These are phyloP conservation scores for Ophiostoma fasciatum DNA, from an alignment of 2,329 filamentous ascomycete genomes.

Conservation along the genomic window DNA sequence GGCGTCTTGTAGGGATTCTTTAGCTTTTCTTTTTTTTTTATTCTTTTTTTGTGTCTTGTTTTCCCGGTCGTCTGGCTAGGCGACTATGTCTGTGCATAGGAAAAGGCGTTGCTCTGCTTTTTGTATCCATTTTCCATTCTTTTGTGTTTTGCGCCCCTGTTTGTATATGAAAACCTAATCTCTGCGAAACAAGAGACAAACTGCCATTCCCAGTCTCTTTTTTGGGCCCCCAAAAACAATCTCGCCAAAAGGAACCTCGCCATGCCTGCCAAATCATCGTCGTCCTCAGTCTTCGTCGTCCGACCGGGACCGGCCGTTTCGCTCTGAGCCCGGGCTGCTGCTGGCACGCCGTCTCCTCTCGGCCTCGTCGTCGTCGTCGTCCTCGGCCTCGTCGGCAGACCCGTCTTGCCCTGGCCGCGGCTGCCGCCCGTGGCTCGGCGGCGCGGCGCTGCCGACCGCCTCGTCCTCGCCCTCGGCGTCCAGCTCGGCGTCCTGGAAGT, in stretches of 20 bases:
- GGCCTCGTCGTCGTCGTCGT: conserved; percentile 5
- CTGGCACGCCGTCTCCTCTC: conserved; percentile 10
- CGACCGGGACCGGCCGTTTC: conserved; percentile 3
- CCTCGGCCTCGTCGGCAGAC: conserved; percentile 1
- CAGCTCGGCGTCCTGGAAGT: conserved; percentile 26
- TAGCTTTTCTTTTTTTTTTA: not conserved
- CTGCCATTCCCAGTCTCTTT: not conserved
- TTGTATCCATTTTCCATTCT: not conserved
- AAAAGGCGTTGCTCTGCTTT: too few relatives aligned
- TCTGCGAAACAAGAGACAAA: not conserved
- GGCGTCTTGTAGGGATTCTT: not conserved
- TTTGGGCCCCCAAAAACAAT: too few relatives aligned
- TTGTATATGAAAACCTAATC: not conserved
- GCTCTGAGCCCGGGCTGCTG: conserved; percentile 7
- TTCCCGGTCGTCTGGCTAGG: not conserved
- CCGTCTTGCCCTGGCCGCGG: not conserved
- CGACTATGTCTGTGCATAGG: too few relatives aligned
- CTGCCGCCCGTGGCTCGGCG: conserved; percentile 1
- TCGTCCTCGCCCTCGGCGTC: conserved; percentile 15
- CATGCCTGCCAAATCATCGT: conserved; percentile 29
- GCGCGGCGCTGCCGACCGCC: not conserved
- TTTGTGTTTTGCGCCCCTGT: not conserved
- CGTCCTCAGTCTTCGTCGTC: conserved; percentile 13
- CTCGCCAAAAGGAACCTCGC: too few relatives aligned
- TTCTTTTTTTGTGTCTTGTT: not conserved